Base-by-base conservation (phyloP, 495 filamentous ascomycete species). In the Sphaerosporella brunnea region DNA sequence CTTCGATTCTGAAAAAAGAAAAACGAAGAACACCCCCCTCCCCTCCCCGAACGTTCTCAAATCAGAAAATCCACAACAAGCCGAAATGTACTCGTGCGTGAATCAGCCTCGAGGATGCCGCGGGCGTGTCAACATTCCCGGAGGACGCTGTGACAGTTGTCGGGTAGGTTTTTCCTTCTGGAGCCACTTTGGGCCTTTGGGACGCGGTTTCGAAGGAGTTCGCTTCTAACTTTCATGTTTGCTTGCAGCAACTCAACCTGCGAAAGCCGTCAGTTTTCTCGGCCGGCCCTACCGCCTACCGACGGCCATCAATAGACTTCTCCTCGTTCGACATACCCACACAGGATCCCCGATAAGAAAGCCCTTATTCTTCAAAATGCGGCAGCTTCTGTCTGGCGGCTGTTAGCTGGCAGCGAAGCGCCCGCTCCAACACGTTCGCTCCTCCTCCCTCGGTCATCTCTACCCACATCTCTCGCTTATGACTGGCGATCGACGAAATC, bases 81-180 rank as follows among this genome's bases (percentile, higher is more conserved):
- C 11, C 32, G 23, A 50, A 47, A 61, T 61, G 58, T 61, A 61
- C 51, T 61, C 58, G 19, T 61, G 58, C 24, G 53, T 61, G 45
- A 61, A 61, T 15, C 58, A 61, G 36, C 53, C 58, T 18, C 42
- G 58, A 51, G 58, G 58, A 51, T 61, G 58, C 46, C 57, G 58
- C 30, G 58, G 58, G 21, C 53, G 58, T 38, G 58, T 61, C 47
- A 61, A 61, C 25, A 51, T 45, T 24, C 30, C 49, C 21, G 54
- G 54, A 36, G 54, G 53, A 23, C 58, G 58, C 11, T 61, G 58
- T 38, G 58, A 61, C 23, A 54, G 50, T 28, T 61, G 58, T 23
- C 50, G 53, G 48, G 58, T 61, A 42, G 35, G 58, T 45, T 45
- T 23, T 11, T 11, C 38, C 36, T 24, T 18, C 34, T 39, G 11